These are phyloP conservation scores for Scheffersomyces titani DNA, from an alignment of 1,139 yeast genomes.

Conservation along the genomic window DNA sequence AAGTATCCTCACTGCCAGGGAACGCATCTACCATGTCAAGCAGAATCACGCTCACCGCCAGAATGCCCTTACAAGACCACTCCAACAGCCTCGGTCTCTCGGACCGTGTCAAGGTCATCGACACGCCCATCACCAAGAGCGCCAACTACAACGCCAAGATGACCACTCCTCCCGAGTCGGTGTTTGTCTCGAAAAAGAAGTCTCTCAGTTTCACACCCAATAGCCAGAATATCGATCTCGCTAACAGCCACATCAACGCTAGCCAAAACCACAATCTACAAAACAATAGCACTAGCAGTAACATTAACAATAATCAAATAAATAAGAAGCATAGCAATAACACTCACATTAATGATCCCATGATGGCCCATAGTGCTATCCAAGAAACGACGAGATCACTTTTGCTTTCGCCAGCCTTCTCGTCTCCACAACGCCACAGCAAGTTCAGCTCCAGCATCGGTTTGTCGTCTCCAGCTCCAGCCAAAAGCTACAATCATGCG, in stretches of 20 bases:
- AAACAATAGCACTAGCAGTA: neutral
- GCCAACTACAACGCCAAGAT: slow-evolving; percentile 19
- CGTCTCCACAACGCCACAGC: slow-evolving; percentile 40
- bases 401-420: slow-evolving; percentile 50
- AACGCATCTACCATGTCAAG: neutral
- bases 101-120: slow-evolving; percentile 9
- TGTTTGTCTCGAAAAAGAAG: slow-evolving; percentile 8
- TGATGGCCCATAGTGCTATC: slow-evolving; percentile 1
- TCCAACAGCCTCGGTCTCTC: slow-evolving; percentile 6
- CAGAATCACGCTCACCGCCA: slow-evolving; percentile 7
- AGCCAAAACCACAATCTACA: neutral
- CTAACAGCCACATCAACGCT: slow-evolving; percentile 1
- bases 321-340: neutral
- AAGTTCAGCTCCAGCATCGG: slow-evolving; percentile 1
- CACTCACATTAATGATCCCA: slow-evolving; percentile 2
- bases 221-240: slow-evolving; percentile 7
- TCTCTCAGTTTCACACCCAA: slow-evolving; percentile 19
- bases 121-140: slow-evolving; percentile 19
- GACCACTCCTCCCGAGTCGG: slow-evolving; percentile 40
- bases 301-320: neutral
- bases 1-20: neutral
- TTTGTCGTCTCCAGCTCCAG: slow-evolving; percentile 9
- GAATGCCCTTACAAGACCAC: slow-evolving; percentile 20
- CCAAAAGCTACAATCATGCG: slow-evolving; percentile 18
- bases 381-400: slow-evolving; percentile 7